Conservation (phyloP, 2,329 filamentous ascomycete species). For the Pseudogymnoascus sp. region DNA sequence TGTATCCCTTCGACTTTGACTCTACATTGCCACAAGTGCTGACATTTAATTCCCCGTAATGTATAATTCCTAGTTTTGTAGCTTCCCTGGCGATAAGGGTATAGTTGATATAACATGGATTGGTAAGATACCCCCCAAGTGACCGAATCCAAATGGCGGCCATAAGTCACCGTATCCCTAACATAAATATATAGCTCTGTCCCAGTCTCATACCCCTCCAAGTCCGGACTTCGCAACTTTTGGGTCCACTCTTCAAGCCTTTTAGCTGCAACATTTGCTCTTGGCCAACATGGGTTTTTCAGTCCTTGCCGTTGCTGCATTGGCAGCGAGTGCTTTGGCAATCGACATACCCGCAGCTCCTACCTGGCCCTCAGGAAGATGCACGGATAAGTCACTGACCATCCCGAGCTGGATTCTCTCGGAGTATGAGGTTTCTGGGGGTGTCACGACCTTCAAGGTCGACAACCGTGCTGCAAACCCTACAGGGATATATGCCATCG, state of each 20-base stretch:
- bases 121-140: not conserved
- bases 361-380: not conserved
- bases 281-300: not conserved
- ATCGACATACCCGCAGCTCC: not conserved
- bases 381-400: not conserved
- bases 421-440: not conserved
- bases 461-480: not conserved
- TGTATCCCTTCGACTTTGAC: not conserved
- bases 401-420: slow-evolving; percentile 3
- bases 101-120: not conserved
- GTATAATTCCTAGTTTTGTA: not conserved
- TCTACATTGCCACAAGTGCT: not conserved
- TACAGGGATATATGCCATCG: not conserved
- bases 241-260: not conserved
- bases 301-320: not conserved
- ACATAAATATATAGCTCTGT: not conserved
- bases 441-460: not conserved
- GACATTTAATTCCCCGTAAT: not conserved
- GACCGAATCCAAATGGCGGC: not conserved
- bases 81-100: not conserved
- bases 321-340: not conserved
- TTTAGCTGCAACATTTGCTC: not conserved
- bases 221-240: not conserved
- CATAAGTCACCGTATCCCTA: not conserved
- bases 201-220: not conserved